Base-by-base conservation (phyloP, 2,329 filamentous ascomycete genomes). In the Claviceps digitariae region DNA sequence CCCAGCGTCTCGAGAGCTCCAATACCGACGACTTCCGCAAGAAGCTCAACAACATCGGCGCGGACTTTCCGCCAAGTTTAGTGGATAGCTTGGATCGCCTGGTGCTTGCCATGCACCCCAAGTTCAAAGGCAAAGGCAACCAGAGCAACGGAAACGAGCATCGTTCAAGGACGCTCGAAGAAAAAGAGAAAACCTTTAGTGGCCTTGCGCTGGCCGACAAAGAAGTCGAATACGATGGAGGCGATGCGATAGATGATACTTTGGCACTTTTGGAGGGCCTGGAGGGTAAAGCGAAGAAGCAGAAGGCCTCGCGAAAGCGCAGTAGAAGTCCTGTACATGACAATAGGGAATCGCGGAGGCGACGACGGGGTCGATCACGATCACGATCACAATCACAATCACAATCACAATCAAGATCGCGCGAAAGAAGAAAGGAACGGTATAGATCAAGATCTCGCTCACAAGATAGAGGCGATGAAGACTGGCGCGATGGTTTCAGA, bases 41-140 rank as follows among this genome's bases (percentile, higher is more conserved):
- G 59, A 82, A 82, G 64, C 76, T 97, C 59, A 80, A 84, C 59
- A 80, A 76, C 31, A 83, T 94, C 69, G 87, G 86, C 53, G 87
- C 85, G 57, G 90, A 79, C 27, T 94, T 96, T 59, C 89, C 90
- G 0, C 78, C 82, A 53, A 95, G 87, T 71, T 73, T 98, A 61
- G 78, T 95, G 53, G 88, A 95, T 66, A 96, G 89, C 66, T 82
- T 98, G 61, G 90, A 97, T 66, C 86, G 91, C 8, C 72, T 97
- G 38, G 84, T 97, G 31, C 74, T 85, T 58, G 89, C 89, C 3
- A 85, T 98, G 79, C 93, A 98, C 62, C 93, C 94, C 1, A 87
- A 87, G 61, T 86, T 91, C 70, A 95, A 90, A 68, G 73, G 74
- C 47, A 75, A 79, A 13, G 61, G 68, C 60, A 60, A 61, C 9